Evolutionary conservation across 2,329 filamentous ascomycete species (phyloP), one percentile per base, ranked within the genome.

Genomic region (Acarospora socialis): DNA sequence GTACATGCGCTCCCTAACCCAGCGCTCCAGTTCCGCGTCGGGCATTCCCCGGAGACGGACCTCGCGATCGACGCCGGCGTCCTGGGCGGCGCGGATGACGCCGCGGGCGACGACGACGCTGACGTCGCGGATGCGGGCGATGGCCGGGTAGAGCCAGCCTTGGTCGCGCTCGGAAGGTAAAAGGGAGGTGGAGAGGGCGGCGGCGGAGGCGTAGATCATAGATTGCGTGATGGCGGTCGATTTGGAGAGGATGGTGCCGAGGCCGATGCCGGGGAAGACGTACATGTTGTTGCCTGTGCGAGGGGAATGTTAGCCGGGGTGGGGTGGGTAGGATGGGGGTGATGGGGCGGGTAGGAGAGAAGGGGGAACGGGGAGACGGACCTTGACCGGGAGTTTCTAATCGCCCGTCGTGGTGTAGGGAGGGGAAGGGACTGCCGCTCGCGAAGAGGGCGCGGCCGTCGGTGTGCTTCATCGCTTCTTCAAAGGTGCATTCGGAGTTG

Each of bases 401-500:
- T 46, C 60, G 60, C 39, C 63, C 64, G 19, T 56, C 46, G 35
- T 50, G 30, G 14, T 39, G 30, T 51, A 81, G 68, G 2, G 77
- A 68, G 15, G 74, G 70, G 70, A 95, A 95, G 9, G 90, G 90
- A 29, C 84, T 93, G 41, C 90, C 90, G 4, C 84, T 94, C 30
- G 90, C 90, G 51, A 98, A 98, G 53, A 98, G 74, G 47, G 76
- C 84, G 34, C 76, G 81, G 39, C 87, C 87, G 37, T 95, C 80
- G 7, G 87, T 95, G 75, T 87, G 76, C 49, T 75, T 71, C 49
- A 95, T 70, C 10, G 90, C 90, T 52, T 90, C 81, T 65, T 94
- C 86, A 49, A 92, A 95, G 10, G 83, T 93, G 64, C 90, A 95
- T 63, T 98, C 90, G 6, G 87, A 92, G 66, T 95, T 94, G 60